Evolutionary conservation across 306 rosid species (phyloP), one percentile per base, ranked within the genome.

Genomic region (Styphnolobium japonicum): DNA sequence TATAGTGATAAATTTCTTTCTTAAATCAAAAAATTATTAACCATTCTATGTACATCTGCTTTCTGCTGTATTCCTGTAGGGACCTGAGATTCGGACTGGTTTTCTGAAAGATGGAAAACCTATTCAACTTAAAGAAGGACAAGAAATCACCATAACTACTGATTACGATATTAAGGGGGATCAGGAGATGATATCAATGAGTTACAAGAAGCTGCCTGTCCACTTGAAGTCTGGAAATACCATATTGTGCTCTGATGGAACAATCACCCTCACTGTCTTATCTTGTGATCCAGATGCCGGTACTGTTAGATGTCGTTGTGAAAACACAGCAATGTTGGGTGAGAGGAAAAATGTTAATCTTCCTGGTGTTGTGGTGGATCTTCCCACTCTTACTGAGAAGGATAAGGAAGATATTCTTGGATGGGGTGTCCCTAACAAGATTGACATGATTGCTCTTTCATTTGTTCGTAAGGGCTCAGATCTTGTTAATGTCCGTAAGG

Each of bases 21-120:
- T 36, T 22, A 12, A 12, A n/a, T 29, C 69, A 40, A 25, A 42
- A 61, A 23, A 55, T 10, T 25, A 36, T 52, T 43, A 56, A 73
- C 25, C 1, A 67, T 29, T 25, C 58, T 16, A 18, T 42, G 22
- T 51, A 18, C 10, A 49, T 72, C 62, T 70, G 60, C 16, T 56
- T 58, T 81, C 29, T 33, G 34, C 57, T 80, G 63, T 81, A 8
- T 77, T 53, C 36, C 49, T 77, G 55, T 66, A 94, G 98, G 98
- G 98, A 55, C 98, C 98, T 43, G 98, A 94, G 90, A 94, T 94
- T 85, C 92, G 98, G 39, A 94, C 98, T 70, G 98, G 98, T 75
- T 92, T 92, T 79, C 84, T 94, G 34, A 76, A 88, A 77, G 93
- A 90, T 92, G 94, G 90, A 51, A 94, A 92, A 70, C 89, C 97